Conservation (phyloP, 2,329 filamentous ascomycete species). For the Lecanicillium sp. region DNA sequence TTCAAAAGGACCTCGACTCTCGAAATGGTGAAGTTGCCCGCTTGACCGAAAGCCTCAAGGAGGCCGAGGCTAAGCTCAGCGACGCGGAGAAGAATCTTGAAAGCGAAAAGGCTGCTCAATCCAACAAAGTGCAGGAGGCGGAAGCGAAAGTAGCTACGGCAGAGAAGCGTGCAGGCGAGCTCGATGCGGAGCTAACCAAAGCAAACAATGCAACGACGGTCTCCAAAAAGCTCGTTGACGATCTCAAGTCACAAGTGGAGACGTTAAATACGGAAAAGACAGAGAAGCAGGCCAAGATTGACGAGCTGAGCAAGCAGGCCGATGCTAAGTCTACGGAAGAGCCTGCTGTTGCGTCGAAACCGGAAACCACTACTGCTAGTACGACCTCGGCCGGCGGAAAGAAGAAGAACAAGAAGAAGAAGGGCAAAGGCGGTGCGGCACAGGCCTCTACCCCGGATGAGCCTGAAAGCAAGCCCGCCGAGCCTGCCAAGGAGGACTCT, state of each 20-base stretch:
- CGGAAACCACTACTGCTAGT: slow-evolving; percentile 17
- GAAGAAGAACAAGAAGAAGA: slow-evolving; percentile 83
- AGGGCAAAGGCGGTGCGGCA: slow-evolving; percentile 60
- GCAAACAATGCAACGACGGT: slow-evolving; percentile 28
- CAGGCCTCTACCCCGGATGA: slow-evolving; percentile 17
- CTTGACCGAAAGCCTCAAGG: slow-evolving; percentile 39
- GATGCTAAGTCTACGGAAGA: slow-evolving; percentile 18
- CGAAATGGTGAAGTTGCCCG: slow-evolving; percentile 39
- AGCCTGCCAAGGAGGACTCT: slow-evolving; percentile 25
- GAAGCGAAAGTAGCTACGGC: slow-evolving; percentile 25
- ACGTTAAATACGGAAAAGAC: slow-evolving; percentile 23
- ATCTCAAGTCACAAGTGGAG: slow-evolving; percentile 28
- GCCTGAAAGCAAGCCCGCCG: slow-evolving; percentile 28
- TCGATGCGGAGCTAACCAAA: slow-evolving; percentile 33
- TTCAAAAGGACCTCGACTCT: slow-evolving; percentile 42
- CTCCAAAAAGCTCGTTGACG: slow-evolving; percentile 32
- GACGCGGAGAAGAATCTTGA: slow-evolving; percentile 30
- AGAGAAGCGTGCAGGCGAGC: slow-evolving; percentile 24
- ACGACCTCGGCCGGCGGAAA: slow-evolving; percentile 21
- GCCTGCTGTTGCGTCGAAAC: slow-evolving; percentile 13
- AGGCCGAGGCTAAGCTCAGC: slow-evolving; percentile 35
- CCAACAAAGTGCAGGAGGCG: slow-evolving; percentile 26
- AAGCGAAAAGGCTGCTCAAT: slow-evolving; percentile 22
- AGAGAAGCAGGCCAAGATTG: slow-evolving; percentile 23
- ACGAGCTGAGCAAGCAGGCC: slow-evolving; percentile 36